Evolutionary conservation across 192 early-diverging fungal species (phyloP), one percentile per base, ranked within the genome.

Genomic region (Coemansia sp.): DNA sequence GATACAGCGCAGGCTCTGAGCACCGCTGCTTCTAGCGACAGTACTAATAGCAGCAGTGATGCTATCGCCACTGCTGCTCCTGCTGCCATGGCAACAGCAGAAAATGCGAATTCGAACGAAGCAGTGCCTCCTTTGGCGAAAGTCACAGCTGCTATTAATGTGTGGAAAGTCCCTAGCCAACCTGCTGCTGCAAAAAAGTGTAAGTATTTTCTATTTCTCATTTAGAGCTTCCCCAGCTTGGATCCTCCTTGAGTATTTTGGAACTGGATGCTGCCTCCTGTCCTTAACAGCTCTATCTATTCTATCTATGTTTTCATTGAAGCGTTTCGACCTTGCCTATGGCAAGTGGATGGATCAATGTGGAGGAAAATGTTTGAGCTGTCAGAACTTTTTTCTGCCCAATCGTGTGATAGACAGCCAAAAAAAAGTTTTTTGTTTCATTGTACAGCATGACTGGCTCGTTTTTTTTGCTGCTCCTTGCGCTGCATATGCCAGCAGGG

Each of bases 111-210:
- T 10, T 15, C 10, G 7, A 31, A 2, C 15, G 26, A 29, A 56
- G 53, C 16, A 56, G 53, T 51, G 15, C 58, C 58, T 33, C 68
- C 55, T 31, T 51, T 40, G n/a, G 37, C 18, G 42, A 70, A 69
- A 59, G 25, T 63, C 20, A 43, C 46, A 3, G 42, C 57, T 25
- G 52, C 40, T n/a, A 52, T 58, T 1, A 86, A 81, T 73, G 75
- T 73, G 35, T 89, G 87, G 87, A 84, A 83, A 60, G 84, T 84
- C 7, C 74, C 84, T 9, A 66, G 51, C 48, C 73, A 70, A 33
- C 48, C 40, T 21, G n/a, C 72, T 15, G 33, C 55, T 30, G 46
- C 43, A 29, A 61, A 64, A 21, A 70, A 77, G 43, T 31, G 72
- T 78, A 83, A 78, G 75, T 75, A 58, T 52, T 52, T 34, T 45